Conservation (phyloP, 2,329 filamentous ascomycete species). For the Mariannaea elegans region DNA sequence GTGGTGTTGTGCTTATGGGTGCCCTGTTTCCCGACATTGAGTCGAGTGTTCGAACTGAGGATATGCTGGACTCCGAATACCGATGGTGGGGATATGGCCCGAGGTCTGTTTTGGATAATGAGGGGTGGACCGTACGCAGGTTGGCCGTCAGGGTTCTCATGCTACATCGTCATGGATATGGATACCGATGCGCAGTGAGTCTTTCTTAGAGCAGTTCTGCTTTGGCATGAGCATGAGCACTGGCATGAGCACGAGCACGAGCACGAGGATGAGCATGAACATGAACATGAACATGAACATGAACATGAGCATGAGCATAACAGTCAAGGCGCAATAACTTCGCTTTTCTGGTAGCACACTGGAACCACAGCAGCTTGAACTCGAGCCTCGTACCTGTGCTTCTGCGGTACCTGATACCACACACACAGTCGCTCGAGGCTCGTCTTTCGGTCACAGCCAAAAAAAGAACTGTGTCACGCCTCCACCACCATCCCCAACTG, state of each 20-base stretch:
- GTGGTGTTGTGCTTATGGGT: conserved; percentile 23
- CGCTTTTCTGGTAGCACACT: no score
- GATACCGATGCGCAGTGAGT: background rate
- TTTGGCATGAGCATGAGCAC: no score
- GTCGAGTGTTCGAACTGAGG: background rate
- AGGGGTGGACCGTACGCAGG: background rate
- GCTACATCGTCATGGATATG: background rate
- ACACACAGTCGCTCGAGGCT: no score
- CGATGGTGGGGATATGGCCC: conserved; percentile 18
- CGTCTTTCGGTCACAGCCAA: background rate
- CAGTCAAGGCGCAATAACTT: no score
- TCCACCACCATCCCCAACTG: background rate
- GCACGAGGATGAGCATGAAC: no score
- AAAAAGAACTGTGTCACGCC: conserved; percentile 7
- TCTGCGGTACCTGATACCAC: background rate
- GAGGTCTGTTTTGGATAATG: background rate
- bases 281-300: no score
- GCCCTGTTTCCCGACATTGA: background rate
- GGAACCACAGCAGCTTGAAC: background rate
- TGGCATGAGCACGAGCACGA: no score
- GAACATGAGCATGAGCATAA: no score
- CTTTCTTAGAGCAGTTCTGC: no score
- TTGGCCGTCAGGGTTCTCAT: conserved; percentile 19
- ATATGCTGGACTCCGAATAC: conserved; percentile 8
- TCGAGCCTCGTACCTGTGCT: background rate